These are phyloP conservation scores for Saccharum spontaneum DNA, from an alignment of 176 grass and related monocot species.

Conservation along the genomic window DNA sequence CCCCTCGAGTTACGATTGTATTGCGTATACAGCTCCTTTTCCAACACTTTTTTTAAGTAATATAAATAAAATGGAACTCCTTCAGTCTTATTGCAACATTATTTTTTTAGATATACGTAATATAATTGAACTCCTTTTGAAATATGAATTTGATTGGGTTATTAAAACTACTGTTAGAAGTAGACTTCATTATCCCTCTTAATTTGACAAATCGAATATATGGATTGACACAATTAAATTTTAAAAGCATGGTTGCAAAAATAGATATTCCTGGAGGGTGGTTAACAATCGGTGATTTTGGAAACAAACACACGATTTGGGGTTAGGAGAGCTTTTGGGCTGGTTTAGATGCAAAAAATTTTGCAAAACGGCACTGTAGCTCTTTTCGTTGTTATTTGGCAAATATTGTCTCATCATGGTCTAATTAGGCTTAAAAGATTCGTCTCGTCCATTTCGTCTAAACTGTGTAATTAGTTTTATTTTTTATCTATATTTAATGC, in stretches of 20 bases:
- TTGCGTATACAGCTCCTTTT: not conserved
- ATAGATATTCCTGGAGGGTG: not conserved
- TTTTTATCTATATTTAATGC: too few species aligned
- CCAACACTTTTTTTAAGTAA: not conserved
- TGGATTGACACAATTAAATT: not conserved
- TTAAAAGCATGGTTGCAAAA: not conserved
- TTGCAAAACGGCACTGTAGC: too few species aligned
- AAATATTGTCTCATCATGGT: too few species aligned
- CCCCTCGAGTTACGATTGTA: slow-evolving; percentile 14
- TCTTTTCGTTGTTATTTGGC: too few species aligned
- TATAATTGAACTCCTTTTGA: not conserved
- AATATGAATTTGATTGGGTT: not conserved
- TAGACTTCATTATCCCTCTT: too few species aligned
- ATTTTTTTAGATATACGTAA: not conserved
- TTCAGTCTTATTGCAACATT: not conserved
- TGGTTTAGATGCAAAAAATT: too few species aligned
- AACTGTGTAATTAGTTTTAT: too few species aligned
- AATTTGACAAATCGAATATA: not conserved
- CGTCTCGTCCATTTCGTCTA: too few species aligned
- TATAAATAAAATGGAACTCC: not conserved
- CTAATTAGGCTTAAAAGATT: too few species aligned
- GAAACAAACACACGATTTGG: not conserved
- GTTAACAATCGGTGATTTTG: not conserved
- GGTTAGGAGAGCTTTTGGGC: not conserved
- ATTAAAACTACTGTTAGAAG: not conserved